Conservation (phyloP, 768 basidiomycete species). For the Agaricus blazei region DNA sequence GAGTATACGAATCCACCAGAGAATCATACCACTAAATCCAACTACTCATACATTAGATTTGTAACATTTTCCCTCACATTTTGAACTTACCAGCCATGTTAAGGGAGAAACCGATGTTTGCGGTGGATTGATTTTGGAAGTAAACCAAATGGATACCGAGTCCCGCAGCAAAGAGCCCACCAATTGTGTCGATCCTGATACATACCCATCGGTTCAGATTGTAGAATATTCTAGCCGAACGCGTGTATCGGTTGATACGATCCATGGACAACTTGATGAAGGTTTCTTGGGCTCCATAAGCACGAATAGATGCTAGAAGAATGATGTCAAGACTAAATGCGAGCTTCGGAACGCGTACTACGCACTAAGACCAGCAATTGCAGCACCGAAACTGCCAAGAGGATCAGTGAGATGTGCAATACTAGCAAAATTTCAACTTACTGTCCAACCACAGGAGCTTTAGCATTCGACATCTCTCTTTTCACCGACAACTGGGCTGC, state of each 20-base stretch:
- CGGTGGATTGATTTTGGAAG: conserved; percentile 31
- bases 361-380: conserved; percentile 49
- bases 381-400: conserved; percentile 41
- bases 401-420: neutral
- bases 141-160: conserved; percentile 51
- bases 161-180: conserved; percentile 44
- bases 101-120: conserved; percentile 45
- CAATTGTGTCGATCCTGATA: conserved; percentile 52
- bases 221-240: conserved; percentile 40
- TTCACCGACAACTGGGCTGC: conserved; percentile 40
- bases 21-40: conserved; percentile 49
- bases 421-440: conserved; percentile 21
- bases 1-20: conserved; percentile 40
- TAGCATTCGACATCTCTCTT: conserved; percentile 38
- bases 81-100: conserved; percentile 40
- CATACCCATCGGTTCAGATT: conserved; percentile 40
- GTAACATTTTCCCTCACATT: too few relatives aligned
- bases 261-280: conserved; percentile 38
- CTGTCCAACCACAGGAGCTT: conserved; percentile 40
- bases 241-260: conserved; percentile 49
- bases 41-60: conserved; percentile 21
- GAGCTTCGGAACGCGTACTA: neutral
- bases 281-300: conserved; percentile 50
- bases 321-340: neutral
- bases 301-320: conserved; percentile 47